Percentiles rank a stretch among this genome's conserved stretches.
phyloP scores from a whole-genome alignment of 139 green algal genomes.

The Volvox africanus region DNA sequence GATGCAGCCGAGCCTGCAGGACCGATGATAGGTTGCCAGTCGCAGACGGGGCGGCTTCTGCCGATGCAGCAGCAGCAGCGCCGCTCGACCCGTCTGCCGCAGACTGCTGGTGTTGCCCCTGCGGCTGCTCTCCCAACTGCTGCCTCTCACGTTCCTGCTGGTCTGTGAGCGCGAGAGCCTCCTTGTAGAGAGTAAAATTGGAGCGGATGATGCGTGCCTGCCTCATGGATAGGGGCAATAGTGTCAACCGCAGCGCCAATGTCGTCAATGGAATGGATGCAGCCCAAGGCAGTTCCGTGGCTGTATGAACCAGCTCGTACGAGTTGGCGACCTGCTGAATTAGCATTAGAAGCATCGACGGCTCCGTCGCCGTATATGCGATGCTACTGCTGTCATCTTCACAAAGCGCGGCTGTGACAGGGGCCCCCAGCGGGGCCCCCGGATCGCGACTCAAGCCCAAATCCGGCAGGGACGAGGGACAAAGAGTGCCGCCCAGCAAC shows the following conservation, averaged over 20 bases:
- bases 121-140: neutral
- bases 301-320: constrained; percentile 47
- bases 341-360: neutral
- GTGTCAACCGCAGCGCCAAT: constrained; percentile 49
- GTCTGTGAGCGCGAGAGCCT: constrained; percentile 52
- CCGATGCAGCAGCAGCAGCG: too few relatives aligned
- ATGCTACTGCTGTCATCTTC: too few relatives aligned
- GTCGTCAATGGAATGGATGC: constrained; percentile 66
- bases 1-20: neutral
- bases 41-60: neutral
- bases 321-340: constrained; percentile 3
- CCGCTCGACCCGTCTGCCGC: too few relatives aligned
- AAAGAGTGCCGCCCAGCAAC: too few relatives aligned
- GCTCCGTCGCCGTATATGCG: neutral
- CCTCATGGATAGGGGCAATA: constrained; percentile 63
- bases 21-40: neutral
- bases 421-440: too few relatives aligned
- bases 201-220: constrained; percentile 56
- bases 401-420: too few relatives aligned
- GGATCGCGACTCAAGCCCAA: too few relatives aligned
- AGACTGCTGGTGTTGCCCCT: neutral
- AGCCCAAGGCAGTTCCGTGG: constrained; percentile 67
- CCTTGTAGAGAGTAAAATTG: constrained; percentile 61
- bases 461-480: too few relatives aligned
- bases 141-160: constrained; percentile 9